Base-by-base conservation (phyloP, 2,329 filamentous ascomycete species). In the Sporothrix globosa region DNA sequence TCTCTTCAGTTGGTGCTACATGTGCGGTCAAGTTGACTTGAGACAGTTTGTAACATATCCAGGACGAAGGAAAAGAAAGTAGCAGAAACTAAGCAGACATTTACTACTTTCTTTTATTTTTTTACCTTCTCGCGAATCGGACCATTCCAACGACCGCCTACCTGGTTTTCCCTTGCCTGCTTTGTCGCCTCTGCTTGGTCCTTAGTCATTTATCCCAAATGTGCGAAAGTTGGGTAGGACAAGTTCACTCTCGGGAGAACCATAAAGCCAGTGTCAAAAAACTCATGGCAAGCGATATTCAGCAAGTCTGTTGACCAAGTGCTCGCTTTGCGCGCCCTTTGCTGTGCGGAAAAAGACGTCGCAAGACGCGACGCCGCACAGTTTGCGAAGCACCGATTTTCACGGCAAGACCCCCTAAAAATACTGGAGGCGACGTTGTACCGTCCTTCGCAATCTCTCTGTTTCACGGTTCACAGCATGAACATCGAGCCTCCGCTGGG, bases 311-410 rank as follows among this genome's bases (percentile, higher is more conserved):
- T 24, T 61, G 56, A 19, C n/a, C 44, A n/a, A 21, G n/a, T 11
- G 4, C 11, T 10, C 5, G n/a, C 10, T 10, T 7, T 19, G 34
- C 13, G 10, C 34, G 7, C 24, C 34, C 11, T 24, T 24, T 21
- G 13, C 19, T 30, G 44, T 21, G 41, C 27, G 52, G 53, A 21
- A 39, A 27, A 46, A 7, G 46, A 21, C 14, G 71, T 70, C 54
- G 60, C 69, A 68, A 50, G 58, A 70, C 52, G 71, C 71, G 71
- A 72, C 46, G 69, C 46, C 19, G 61, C 67, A 71, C 71, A 71
- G 27, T 17, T n/a, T 58, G 39, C 21, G 24, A 65, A 56, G 46
- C 24, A 17, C 24, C 14, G 9, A 6, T 44, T 44, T 11, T 14
- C 48, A 19, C 17, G 61, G 27, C 10, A 9, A 61, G 4, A 11